Percentiles rank a stretch among this genome's conserved stretches.
phyloP scores from a whole-genome alignment of 192 early-diverging fungal species.

The Mortierella antarctica region DNA sequence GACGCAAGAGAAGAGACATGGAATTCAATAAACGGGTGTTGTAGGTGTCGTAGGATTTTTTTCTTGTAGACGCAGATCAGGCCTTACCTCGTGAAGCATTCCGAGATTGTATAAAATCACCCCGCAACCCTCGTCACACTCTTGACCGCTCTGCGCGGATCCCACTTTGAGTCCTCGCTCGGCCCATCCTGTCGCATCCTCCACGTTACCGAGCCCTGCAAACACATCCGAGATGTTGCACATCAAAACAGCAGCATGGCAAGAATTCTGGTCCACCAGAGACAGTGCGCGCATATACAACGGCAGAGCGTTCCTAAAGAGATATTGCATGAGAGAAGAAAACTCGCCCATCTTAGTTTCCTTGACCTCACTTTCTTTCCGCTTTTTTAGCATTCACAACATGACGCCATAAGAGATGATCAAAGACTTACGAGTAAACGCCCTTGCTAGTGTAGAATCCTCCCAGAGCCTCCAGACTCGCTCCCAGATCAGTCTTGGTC shows the following conservation, averaged over 20 bases:
- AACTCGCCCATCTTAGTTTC: not conserved
- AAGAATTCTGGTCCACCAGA: constrained; percentile 53
- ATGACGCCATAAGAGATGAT: not conserved
- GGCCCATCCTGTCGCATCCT: constrained; percentile 65
- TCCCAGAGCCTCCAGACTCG: constrained; percentile 63
- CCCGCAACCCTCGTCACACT: constrained; percentile 65
- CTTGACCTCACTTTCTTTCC: not conserved
- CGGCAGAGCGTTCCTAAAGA: constrained; percentile 61
- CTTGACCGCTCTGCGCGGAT: constrained; percentile 33
- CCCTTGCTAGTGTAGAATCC: constrained; percentile 62
- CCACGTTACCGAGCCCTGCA: constrained; percentile 58
- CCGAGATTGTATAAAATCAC: constrained; percentile 67
- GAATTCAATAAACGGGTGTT: not conserved
- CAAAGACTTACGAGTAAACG: constrained; percentile 57
- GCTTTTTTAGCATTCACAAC: not conserved
- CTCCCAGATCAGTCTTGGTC: constrained; percentile 63
- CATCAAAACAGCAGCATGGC: constrained; percentile 66
- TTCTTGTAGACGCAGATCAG: not conserved
- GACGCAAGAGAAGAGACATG: constrained; percentile 12
- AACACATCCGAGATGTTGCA: constrained; percentile 67
- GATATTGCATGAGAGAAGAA: not conserved
- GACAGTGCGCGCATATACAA: constrained; percentile 65
- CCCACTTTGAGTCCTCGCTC: constrained; percentile 61
- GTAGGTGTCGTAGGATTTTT: too few species aligned
- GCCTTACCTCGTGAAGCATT: constrained; percentile 66